Base-by-base conservation (phyloP, 129 eudicot species). In the Chrysanthemum makinoi region DNA sequence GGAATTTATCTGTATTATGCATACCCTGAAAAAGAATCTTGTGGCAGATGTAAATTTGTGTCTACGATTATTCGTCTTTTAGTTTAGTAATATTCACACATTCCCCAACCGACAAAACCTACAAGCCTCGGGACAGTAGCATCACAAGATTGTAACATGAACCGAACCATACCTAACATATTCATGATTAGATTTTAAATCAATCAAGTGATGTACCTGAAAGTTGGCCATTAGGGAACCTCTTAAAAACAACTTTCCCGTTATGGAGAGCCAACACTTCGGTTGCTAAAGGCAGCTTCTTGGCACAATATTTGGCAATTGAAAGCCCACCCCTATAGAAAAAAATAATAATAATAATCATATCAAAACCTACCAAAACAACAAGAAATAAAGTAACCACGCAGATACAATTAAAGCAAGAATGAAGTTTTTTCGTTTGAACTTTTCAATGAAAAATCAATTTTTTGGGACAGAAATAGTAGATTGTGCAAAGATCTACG, bases 221-320 rank as follows among this genome's bases (percentile, higher is more conserved):
- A 60, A 64, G 74, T 74, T 74, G 81, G 80, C 65, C 68, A 68
- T 72, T 79, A 20, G 94, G 84, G 70, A 59, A 73, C 75, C 94
- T 90, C 71, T 82, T 80, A 82, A 87, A 90, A 46, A 88, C 88
- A 75, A 95, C 83, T 80, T 88, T 90, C 70, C 97, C 99, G 30
- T 86, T 86, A 55, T 90, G 85, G 63, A 95, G 63, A 13, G 96
- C 96, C 77, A 95, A 72, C 44, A 95, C 93, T 62, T 90, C 91
- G 55, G 91, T 90, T 43, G 91, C 84, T 44, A 64, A 35, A 63
- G 96, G 89, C 75, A 95, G 83, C 69, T 65, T 84, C 81, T 86
- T 90, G 5, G 97, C 88, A 72, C 97, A 90, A 61, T 90, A 95
- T 71, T 90, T 95, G 13, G 99, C 99, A 50, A 80, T 73, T 3